Evolutionary conservation across 2,329 filamentous ascomycete genomes (phyloP), one percentile per base, ranked within the genome.

Genomic region (Coniochaeta prunicola): DNA sequence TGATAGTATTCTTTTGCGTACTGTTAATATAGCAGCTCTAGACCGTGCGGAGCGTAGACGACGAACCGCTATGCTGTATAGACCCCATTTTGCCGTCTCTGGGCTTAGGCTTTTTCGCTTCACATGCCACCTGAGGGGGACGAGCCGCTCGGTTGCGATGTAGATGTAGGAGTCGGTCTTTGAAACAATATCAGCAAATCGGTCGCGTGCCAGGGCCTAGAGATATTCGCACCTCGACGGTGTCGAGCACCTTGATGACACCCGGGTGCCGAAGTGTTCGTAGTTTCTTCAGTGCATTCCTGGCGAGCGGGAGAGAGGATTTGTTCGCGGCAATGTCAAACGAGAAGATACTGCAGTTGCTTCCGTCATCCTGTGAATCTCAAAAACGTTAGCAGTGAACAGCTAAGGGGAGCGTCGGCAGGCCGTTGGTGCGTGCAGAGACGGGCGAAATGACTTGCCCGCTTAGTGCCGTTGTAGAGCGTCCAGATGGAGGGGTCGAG

Each of bases 21-120:
- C 10, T 12, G 53, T 62, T 21, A 62, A 53, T 57, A 12, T 12
- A 2, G 15, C n/a, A 26, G 26, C 15, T 28, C 2, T 28, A 3
- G 42, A 42, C 53, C 45, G 5, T 15, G 19, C 2, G 1, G 6
- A 21, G 9, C 21, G n/a, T n/a, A n/a, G n/a, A 48, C 45, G n/a
- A 60, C 78, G 50, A 80, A 92, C 89, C 64, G 94, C 92, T 63
- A 97, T 78, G 66, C 86, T 90, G 72, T 91, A 90, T 42, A 99
- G 75, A 0, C 94, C 94, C 94, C 94, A 99, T 84, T 97, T 99
- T 54, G 94, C 85, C 1, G 93, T 97, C 77, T 97, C 94, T 42
- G 91, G 87, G 61, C 86, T 92, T 61, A 97, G 73, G 70, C 90
- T 94, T 76, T 91, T 92, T 65, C 93, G 82, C 76, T 89, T 91